phyloP scores from a whole-genome alignment of 129 eudicot genomes.

The Daucus carota region DNA sequence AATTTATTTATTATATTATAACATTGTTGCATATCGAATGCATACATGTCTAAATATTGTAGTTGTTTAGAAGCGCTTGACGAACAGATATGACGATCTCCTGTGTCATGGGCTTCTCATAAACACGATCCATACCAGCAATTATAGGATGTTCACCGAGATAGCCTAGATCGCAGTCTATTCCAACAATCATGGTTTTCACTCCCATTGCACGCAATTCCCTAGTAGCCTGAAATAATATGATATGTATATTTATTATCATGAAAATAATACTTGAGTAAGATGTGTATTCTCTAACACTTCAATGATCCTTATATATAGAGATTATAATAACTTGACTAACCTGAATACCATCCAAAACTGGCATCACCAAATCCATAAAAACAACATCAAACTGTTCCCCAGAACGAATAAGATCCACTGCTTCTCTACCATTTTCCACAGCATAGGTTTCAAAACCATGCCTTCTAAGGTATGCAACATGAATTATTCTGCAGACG shows the following conservation, averaged over 20 bases:
- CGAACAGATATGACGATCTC: background rate
- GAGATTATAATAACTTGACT: background rate
- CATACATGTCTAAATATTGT: no score
- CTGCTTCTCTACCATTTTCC: no score
- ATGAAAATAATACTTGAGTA: background rate
- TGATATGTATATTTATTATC: background rate
- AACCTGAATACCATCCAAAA: background rate
- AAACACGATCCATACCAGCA: background rate
- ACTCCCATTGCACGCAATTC: no score
- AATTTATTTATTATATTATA: no score
- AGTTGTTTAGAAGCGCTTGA: no score
- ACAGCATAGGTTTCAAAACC: background rate
- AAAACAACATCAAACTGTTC: background rate
- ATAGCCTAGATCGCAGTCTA: background rate
- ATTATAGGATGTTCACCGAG: no score
- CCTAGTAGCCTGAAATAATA: background rate
- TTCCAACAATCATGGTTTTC: background rate
- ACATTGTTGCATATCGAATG: no score
- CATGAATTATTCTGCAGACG: background rate
- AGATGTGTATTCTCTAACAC: background rate
- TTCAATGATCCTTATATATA: no score
- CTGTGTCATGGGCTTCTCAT: background rate
- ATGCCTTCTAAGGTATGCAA: background rate
- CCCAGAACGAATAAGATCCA: background rate
- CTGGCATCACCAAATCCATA: background rate